phyloP scores from a whole-genome alignment of 495 filamentous ascomycete species.

The Aspergillus mulundensis region DNA sequence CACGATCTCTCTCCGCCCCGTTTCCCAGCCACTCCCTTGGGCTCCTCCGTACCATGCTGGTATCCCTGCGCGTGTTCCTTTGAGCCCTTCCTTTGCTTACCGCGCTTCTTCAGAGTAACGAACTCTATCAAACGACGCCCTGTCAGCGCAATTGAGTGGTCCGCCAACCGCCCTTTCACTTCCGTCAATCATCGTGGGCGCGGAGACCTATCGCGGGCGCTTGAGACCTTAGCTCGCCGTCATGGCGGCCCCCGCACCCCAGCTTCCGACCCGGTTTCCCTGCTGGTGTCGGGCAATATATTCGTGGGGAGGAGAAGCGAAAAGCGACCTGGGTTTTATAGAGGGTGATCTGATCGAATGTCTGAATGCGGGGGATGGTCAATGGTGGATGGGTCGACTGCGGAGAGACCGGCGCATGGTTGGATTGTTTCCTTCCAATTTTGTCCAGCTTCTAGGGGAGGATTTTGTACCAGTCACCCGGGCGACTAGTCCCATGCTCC shows the following conservation, averaged over 20 bases:
- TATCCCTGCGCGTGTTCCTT: background rate
- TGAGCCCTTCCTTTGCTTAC: constrained; percentile 5
- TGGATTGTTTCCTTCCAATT: constrained; percentile 94
- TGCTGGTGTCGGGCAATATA: constrained; percentile 96
- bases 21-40: background rate
- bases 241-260: constrained; percentile 59
- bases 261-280: constrained; percentile 80
- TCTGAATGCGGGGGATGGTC: constrained; percentile 93
- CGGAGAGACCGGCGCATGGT: constrained; percentile 81
- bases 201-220: background rate
- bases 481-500: constrained; percentile 65
- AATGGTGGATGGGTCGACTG: constrained; percentile 95
- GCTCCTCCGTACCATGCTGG: constrained; percentile 10
- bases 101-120: constrained; percentile 15
- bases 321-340: constrained; percentile 90
- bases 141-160: constrained; percentile 3
- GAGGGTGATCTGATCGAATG: constrained; percentile 98
- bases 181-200: background rate
- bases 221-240: constrained; percentile 9
- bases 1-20: constrained; percentile 3
- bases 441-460: constrained; percentile 84
- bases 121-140: background rate
- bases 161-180: background rate
- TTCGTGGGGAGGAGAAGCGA: constrained; percentile 96
- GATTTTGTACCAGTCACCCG: constrained; percentile 76